phyloP scores from a whole-genome alignment of 2,329 filamentous ascomycete genomes.

The Curvularia verruculosa region DNA sequence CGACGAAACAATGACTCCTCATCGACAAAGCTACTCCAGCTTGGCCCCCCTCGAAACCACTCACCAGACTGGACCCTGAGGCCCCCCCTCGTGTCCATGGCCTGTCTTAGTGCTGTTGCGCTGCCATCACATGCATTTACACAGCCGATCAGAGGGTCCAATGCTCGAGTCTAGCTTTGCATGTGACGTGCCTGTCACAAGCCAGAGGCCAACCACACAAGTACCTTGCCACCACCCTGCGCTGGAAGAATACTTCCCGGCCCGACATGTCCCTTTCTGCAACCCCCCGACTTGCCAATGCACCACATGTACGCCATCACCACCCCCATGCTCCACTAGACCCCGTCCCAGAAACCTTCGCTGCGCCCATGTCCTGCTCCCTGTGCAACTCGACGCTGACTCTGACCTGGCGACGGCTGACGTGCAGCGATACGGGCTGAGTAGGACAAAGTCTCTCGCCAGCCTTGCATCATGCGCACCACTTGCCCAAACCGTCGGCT shows the following conservation, averaged over 20 bases:
- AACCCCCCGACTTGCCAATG: too few species aligned
- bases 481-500: not conserved
- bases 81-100: not conserved
- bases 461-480: slow-evolving; percentile 13
- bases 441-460: slow-evolving; percentile 18
- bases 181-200: slow-evolving; percentile 13
- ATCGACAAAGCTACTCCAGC: slow-evolving; percentile 28
- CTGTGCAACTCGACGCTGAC: too few species aligned
- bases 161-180: not conserved
- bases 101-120: not conserved
- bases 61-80: not conserved
- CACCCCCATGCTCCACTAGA: not conserved
- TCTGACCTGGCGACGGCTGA: slow-evolving; percentile 14
- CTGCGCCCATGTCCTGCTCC: too few species aligned
- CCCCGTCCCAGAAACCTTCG: slow-evolving; percentile 5
- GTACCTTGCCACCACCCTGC: slow-evolving; percentile 7
- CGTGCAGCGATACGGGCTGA: slow-evolving; percentile 2
- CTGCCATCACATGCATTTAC: slow-evolving; percentile 29
- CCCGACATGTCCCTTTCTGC: not conserved
- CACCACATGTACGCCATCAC: not conserved
- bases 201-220: slow-evolving; percentile 7
- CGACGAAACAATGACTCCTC: slow-evolving; percentile 26
- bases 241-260: slow-evolving; percentile 11
- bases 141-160: slow-evolving; percentile 35
- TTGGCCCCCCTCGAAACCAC: too few species aligned